Conservation (phyloP, 140 eudicot species). For the Cichorium intybus region DNA sequence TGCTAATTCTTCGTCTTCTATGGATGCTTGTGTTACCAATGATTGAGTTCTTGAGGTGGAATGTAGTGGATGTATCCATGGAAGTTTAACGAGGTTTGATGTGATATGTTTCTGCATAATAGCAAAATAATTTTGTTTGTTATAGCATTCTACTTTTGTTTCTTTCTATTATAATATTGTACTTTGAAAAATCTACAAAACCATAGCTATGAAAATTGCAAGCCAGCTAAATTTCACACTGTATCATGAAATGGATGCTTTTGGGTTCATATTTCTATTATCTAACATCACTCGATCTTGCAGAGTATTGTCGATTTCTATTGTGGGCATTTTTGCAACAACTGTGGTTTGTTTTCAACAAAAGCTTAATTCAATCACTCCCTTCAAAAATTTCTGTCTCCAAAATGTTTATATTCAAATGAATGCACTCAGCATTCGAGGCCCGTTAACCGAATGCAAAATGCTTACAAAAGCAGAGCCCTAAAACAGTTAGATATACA, state of each 20-base stretch:
- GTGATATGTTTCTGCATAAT: slow-evolving; percentile 48
- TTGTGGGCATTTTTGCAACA: background rate
- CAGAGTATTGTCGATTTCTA: no score
- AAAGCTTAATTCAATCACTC: background rate
- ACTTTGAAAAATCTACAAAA: no score
- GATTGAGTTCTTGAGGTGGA: slow-evolving; percentile 16
- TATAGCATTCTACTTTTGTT: no score
- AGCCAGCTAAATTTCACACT: no score
- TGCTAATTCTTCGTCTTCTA: slow-evolving; percentile 31
- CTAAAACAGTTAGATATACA: background rate
- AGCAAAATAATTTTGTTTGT: no score
- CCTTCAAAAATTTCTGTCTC: background rate
- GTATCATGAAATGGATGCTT: no score
- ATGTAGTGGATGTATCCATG: slow-evolving; percentile 31
- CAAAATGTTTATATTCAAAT: background rate
- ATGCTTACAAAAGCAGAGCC: background rate
- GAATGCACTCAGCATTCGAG: no score
- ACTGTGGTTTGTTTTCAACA: background rate
- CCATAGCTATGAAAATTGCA: no score
- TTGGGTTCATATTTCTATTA: no score
- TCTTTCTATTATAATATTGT: no score
- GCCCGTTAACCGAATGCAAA: slow-evolving; percentile 7
- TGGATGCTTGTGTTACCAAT: slow-evolving; percentile 37
- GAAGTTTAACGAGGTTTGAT: slow-evolving; percentile 34
- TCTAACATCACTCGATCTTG: no score